Evolutionary conservation across 2,329 filamentous ascomycete genomes (phyloP).

Genomic region (Cadophora gregata): DNA sequence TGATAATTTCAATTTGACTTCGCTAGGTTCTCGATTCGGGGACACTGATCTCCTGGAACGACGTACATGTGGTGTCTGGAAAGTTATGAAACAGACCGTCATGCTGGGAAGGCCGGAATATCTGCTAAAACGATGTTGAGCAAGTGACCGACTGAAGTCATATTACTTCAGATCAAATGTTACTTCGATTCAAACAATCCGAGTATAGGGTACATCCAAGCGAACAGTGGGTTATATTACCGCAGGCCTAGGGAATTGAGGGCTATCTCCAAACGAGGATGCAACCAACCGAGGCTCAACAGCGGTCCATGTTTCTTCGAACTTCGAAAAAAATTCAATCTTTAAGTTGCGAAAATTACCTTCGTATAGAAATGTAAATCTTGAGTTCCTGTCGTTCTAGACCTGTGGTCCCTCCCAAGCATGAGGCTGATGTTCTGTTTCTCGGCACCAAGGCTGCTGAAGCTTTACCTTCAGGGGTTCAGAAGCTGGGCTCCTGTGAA

Average conservation of each 20-base stretch:
- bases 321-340: background rate
- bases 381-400: background rate
- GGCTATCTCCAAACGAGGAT: no score
- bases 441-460: conserved; percentile 3
- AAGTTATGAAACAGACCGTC: background rate
- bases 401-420: background rate
- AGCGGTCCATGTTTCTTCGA: no score
- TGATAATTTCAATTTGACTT: background rate
- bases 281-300: no score
- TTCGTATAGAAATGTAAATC: background rate
- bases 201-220: background rate
- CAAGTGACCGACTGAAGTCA: background rate
- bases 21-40: background rate
- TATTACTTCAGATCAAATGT: background rate
- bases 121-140: background rate
- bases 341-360: background rate
- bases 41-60: background rate
- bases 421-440: background rate
- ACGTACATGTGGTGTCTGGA: background rate
- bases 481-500: background rate
- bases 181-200: background rate
- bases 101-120: background rate
- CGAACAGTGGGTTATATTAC: background rate
- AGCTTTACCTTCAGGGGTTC: background rate
- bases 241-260: background rate